phyloP scores from a whole-genome alignment of 805 yeast genomes.

The Candida hungchunana region DNA sequence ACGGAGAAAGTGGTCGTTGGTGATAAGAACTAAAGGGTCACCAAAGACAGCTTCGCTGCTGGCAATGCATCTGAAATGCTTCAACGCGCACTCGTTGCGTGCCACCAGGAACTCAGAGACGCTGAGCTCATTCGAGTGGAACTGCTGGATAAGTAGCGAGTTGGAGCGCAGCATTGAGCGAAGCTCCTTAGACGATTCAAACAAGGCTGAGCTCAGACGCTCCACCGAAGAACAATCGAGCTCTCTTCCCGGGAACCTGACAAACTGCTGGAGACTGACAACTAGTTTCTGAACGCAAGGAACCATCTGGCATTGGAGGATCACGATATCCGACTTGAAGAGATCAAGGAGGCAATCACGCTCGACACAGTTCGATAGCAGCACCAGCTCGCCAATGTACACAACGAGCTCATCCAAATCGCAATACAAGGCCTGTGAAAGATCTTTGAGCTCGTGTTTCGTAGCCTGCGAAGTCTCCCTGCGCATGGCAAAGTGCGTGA shows the following conservation, averaged over 20 bases:
- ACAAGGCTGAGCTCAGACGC: not conserved
- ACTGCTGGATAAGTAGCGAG: constrained; percentile 2
- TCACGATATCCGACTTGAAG: constrained; percentile 6
- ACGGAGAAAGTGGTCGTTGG: constrained; percentile 6
- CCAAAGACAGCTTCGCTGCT: not conserved
- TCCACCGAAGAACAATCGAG: constrained; percentile 1
- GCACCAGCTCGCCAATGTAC: constrained; percentile 2
- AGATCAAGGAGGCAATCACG: constrained; percentile 8
- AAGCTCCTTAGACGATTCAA: constrained; percentile 1
- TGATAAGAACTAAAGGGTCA: not conserved
- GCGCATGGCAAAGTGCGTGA: constrained; percentile 2
- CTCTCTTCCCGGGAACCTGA: not conserved
- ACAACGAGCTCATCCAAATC: not conserved
- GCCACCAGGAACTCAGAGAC: constrained; percentile 7
- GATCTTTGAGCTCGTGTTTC: constrained; percentile 1
- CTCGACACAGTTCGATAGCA: constrained; percentile 7
- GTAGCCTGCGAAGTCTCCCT: not conserved
- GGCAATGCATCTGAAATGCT: constrained; percentile 1
- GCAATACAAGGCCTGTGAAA: not conserved
- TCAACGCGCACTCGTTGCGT: constrained; percentile 9
- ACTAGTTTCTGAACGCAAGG: not conserved
- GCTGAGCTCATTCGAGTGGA: constrained; percentile 1
- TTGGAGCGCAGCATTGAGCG: constrained; percentile 7
- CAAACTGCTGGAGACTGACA: not conserved
- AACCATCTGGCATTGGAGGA: constrained; percentile 6